Evolutionary conservation across 2,329 filamentous ascomycete species (phyloP).

Genomic region (Incumbomyces delicatus): DNA sequence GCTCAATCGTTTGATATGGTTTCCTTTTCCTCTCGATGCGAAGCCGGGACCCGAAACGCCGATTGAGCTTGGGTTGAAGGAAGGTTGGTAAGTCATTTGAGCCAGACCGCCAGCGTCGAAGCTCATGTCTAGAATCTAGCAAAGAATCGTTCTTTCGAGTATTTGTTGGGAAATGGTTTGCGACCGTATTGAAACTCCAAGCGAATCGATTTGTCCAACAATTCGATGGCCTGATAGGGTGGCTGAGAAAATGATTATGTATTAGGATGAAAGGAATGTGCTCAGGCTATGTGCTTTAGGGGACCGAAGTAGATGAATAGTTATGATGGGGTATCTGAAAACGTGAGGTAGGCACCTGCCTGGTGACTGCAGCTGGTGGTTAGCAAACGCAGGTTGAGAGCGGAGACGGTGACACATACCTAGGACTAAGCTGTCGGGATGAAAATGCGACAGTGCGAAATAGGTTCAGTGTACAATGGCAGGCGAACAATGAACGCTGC

Average conservation of each 20-base stretch:
- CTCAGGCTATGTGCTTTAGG: neutral
- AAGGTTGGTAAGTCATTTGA: constrained; percentile 91
- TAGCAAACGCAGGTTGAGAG: constrained; percentile 3
- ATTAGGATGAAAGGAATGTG: constrained; percentile 5
- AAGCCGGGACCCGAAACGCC: constrained; percentile 70
- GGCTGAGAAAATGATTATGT: constrained; percentile 5
- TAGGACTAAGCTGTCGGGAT: neutral
- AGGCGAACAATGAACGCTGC: constrained; percentile 5
- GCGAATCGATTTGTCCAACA: constrained; percentile 8
- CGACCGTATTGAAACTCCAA: constrained; percentile 1
- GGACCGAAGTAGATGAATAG: neutral
- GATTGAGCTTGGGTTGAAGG: constrained; percentile 57
- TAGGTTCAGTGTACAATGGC: constrained; percentile 4
- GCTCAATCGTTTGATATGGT: constrained; percentile 79
- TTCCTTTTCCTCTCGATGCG: constrained; percentile 73
- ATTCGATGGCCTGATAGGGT: neutral
- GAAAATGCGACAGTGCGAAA: constrained; percentile 1
- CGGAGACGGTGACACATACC: neutral
- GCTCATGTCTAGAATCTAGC: constrained; percentile 15
- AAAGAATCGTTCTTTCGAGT: neutral
- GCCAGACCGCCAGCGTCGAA: constrained; percentile 97
- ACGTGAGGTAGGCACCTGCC: neutral
- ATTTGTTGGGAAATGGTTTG: neutral
- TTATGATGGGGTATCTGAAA: constrained; percentile 4
- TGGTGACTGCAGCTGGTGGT: constrained; percentile 1